A percentile compares a stretch with the other conserved stretches of the same genome.
These are phyloP conservation scores for Telfairia occidentalis DNA, from an alignment of 331 rosid species.

Conservation along the genomic window DNA sequence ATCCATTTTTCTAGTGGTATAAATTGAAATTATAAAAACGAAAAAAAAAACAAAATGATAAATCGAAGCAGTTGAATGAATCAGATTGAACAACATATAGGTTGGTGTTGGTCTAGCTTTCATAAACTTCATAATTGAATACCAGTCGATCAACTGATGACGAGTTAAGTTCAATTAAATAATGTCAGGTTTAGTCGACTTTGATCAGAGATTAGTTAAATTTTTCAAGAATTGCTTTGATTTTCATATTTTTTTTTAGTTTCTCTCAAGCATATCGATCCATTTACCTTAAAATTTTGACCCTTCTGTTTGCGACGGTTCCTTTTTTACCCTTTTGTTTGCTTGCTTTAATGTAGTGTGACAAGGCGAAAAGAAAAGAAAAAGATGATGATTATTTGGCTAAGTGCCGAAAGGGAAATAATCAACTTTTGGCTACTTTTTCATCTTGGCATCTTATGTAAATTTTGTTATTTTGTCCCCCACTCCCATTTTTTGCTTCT, in stretches of 20 bases:
- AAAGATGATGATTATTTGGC: neutral
- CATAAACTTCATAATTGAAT: neutral
- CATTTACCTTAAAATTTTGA: neutral
- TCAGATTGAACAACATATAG: neutral
- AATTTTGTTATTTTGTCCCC: conserved; percentile 4
- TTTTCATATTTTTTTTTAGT: too few species aligned
- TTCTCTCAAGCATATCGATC: too few species aligned
- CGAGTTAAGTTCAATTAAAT: neutral
- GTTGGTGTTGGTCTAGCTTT: neutral
- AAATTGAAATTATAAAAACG: neutral
- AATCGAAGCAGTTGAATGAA: neutral
- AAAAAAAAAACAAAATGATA: neutral
- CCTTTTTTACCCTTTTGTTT: conserved; percentile 10
- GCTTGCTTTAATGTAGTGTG: conserved; percentile 12
- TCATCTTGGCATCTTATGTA: conserved; percentile 6
- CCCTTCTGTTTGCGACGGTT: neutral
- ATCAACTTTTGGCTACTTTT: neutral
- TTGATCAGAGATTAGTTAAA: too few species aligned
- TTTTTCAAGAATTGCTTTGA: neutral
- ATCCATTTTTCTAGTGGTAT: neutral
- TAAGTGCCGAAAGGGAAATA: conserved; percentile 8
- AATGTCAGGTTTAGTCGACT: neutral
- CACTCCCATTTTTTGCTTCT: neutral
- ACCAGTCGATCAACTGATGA: neutral
- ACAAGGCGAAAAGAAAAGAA: neutral